phyloP scores from a whole-genome alignment of 192 early-diverging fungal genomes.

The Funneliformis mosseae region DNA sequence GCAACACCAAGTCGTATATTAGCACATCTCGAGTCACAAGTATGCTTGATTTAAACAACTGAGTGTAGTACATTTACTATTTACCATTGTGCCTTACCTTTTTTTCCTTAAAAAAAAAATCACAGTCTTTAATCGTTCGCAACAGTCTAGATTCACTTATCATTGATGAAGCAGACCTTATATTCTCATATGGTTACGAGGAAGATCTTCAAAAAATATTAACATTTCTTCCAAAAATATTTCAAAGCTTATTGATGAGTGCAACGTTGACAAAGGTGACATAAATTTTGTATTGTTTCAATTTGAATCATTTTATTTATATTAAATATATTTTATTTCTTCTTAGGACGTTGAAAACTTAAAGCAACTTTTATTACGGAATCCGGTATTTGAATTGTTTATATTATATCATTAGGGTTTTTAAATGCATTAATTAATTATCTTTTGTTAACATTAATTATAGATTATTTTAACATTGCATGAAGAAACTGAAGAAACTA shows the following conservation, averaged over 20 bases:
- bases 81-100: background rate
- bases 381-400: constrained; percentile 34
- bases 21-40: constrained; percentile 68
- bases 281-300: background rate
- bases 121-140: constrained; percentile 52
- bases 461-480: constrained; percentile 84
- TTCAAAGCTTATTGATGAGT: constrained; percentile 92
- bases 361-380: constrained; percentile 82
- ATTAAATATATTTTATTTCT: background rate
- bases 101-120: background rate
- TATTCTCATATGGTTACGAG: constrained; percentile 92
- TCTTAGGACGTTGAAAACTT: constrained; percentile 80
- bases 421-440: no score
- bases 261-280: constrained; percentile 81
- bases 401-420: background rate
- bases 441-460: background rate
- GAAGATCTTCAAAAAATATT: constrained; percentile 83
- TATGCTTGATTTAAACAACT: constrained; percentile 35
- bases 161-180: constrained; percentile 95
- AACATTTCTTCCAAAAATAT: constrained; percentile 77
- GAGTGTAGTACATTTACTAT: background rate
- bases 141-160: constrained; percentile 78
- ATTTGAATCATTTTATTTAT: background rate
- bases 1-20: constrained; percentile 84
- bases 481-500: constrained; percentile 68